Evolutionary conservation across 2,329 filamentous ascomycete species (phyloP), one percentile per base, ranked within the genome.

Genomic region (Lecanicillium sp.): DNA sequence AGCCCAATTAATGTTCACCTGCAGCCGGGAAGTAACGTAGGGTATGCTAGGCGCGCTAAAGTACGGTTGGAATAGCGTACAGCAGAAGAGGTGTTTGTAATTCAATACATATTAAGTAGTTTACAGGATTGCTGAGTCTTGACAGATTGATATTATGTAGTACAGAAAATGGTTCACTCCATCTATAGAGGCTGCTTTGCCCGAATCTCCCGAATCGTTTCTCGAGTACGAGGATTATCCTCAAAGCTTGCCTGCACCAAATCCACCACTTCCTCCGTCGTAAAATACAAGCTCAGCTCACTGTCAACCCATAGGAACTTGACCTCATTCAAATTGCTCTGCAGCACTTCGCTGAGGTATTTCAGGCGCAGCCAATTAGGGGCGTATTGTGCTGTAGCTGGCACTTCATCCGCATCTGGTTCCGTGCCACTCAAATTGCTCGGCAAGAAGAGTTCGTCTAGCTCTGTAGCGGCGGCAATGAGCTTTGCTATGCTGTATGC

Each of bases 281-380:
- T 66, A 48, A 81, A 82, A 54, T 81, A 79, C 28, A 81, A 54
- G 45, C 77, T 79, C 30, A 83, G 61, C 54, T 81, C 77, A 56
- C 77, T 78, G 45, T 83, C 77, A 49, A 73, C 68, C 79, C 79
- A 83, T 28, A 83, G 56, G 45, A 66, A 81, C 41, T 66, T 68
- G 40, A 83, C 72, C 45, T 82, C 79, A 45, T 72, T 72, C 38
- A 82, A 61, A 50, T 82, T 81, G 48, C 77, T 80, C 61, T 83
- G 78, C 46, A 83, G 61, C 19, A 82, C 71, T 54, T 82, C 74
- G 45, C 72, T 72, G 14, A 83, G 62, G 48, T 75, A 82, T 57
- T 81, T 77, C 43, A 83, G 65, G 35, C 77, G 69, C 42, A 82
- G 62, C 79, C 79, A 83, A 35, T 67, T 69, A 3, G 68, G 64